These are phyloP conservation scores for Rhazya stricta DNA, from an alignment of 257 asterid species.

Conservation along the genomic window DNA sequence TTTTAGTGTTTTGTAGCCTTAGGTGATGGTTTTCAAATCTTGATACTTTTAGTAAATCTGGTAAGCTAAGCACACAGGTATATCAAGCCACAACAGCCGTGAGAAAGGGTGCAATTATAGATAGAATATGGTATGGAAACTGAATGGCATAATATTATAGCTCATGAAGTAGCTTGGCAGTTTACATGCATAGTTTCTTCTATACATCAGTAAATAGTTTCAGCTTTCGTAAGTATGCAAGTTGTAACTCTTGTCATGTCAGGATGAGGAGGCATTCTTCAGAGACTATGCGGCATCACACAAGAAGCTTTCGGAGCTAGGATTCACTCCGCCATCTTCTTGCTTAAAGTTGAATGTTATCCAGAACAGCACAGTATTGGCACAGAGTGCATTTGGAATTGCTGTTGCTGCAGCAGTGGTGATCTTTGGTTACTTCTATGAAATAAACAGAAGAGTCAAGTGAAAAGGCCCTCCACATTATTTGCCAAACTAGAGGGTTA, in stretches of 20 bases:
- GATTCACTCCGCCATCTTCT: slow-evolving; percentile 44
- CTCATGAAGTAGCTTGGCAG: not conserved
- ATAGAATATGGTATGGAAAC: not conserved
- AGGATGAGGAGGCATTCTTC: slow-evolving; percentile 91
- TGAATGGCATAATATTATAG: not conserved
- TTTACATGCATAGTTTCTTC: not conserved
- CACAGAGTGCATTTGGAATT: slow-evolving; percentile 25
- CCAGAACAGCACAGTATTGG: slow-evolving; percentile 31
- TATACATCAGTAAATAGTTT: not conserved
- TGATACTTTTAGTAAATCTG: too few species aligned
- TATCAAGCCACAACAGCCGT: not conserved
- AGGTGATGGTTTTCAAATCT: not conserved
- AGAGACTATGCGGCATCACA: slow-evolving; percentile 77
- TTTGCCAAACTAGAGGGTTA: not conserved
- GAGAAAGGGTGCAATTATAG: too few species aligned
- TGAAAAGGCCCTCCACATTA: not conserved
- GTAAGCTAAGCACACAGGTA: not conserved
- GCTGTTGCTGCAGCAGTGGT: slow-evolving; percentile 50
- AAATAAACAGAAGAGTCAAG: slow-evolving; percentile 22
- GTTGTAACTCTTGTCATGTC: not conserved
- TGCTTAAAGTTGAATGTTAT: slow-evolving; percentile 20
- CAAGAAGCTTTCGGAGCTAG: slow-evolving; percentile 87
- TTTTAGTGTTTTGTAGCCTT: too few species aligned
- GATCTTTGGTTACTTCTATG: slow-evolving; percentile 50
- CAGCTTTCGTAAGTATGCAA: not conserved